Conservation (phyloP, 148 eudicot genomes). For the Polygonum maritimum region DNA sequence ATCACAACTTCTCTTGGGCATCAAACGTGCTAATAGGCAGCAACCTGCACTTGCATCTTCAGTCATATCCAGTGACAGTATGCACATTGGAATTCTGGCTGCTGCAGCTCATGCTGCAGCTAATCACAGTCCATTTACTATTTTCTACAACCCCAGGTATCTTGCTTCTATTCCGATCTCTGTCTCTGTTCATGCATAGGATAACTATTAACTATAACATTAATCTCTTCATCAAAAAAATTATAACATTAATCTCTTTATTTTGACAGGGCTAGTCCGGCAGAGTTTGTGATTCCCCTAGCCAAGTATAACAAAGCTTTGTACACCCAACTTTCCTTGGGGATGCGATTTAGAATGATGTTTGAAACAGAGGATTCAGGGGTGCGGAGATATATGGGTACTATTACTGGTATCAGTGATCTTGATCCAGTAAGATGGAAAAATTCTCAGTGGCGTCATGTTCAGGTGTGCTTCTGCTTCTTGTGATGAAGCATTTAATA, state of each 20-base stretch:
- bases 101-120: slow-evolving; percentile 99
- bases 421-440: slow-evolving; percentile 87
- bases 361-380: slow-evolving; percentile 98
- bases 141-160: slow-evolving; percentile 95
- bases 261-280: slow-evolving; percentile 71
- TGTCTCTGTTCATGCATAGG: neutral
- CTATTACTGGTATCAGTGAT: slow-evolving; percentile 75
- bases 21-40: slow-evolving; percentile 78
- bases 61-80: slow-evolving; percentile 97
- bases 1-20: slow-evolving; percentile 88
- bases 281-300: slow-evolving; percentile 90
- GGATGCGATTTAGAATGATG: slow-evolving; percentile 98
- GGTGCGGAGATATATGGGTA: slow-evolving; percentile 93
- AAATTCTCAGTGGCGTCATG: slow-evolving; percentile 90
- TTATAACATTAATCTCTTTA: neutral
- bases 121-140: slow-evolving; percentile 87
- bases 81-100: slow-evolving; percentile 97
- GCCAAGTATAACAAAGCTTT: slow-evolving; percentile 96
- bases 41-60: slow-evolving; percentile 95
- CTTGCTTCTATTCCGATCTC: neutral
- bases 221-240: no score
- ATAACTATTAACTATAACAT: neutral
- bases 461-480: slow-evolving; percentile 46
- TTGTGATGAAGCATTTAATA: neutral
- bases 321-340: slow-evolving; percentile 88